Conservation (phyloP, 345 rosid species). For the Populus alba region DNA sequence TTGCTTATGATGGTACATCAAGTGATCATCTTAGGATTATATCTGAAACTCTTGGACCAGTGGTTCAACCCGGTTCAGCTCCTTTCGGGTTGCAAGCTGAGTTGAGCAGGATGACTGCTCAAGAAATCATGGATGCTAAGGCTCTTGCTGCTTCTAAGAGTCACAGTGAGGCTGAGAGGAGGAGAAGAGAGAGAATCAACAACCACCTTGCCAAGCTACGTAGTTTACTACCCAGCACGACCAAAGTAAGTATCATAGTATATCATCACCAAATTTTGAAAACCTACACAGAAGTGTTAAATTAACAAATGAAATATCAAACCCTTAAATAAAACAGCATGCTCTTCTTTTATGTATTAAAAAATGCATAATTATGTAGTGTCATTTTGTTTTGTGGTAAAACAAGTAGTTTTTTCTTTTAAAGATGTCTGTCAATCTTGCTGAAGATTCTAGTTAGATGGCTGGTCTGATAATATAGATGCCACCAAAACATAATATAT, state of each 20-base stretch:
- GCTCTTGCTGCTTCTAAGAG: conserved; percentile 97
- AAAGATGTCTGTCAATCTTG: conserved; percentile 26
- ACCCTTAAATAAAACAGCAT: background rate
- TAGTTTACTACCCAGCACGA: conserved; percentile 89
- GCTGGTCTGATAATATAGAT: conserved; percentile 16
- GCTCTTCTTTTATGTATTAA: background rate
- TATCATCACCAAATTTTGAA: background rate
- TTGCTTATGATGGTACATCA: conserved; percentile 63
- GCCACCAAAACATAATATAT: conserved; percentile 22
- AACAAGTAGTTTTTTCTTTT: conserved; percentile 2
- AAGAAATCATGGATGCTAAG: conserved; percentile 98
- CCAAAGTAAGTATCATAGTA: conserved; percentile 64
- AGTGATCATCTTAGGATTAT: conserved; percentile 71
- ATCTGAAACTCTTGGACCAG: conserved; percentile 75
- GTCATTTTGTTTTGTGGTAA: conserved; percentile 23
- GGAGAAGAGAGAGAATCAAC: conserved; percentile 93
- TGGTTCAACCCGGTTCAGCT: conserved; percentile 52
- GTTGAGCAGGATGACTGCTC: conserved; percentile 88
- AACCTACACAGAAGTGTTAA: background rate
- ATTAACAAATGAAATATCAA: background rate
- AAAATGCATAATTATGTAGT: background rate
- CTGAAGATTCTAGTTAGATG: conserved; percentile 32
- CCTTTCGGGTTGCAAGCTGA: conserved; percentile 84
- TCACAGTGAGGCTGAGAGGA: conserved; percentile 97
- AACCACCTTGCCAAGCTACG: conserved; percentile 94